Conservation (phyloP, 192 early-diverging fungal species). For the Podila verticillata region DNA sequence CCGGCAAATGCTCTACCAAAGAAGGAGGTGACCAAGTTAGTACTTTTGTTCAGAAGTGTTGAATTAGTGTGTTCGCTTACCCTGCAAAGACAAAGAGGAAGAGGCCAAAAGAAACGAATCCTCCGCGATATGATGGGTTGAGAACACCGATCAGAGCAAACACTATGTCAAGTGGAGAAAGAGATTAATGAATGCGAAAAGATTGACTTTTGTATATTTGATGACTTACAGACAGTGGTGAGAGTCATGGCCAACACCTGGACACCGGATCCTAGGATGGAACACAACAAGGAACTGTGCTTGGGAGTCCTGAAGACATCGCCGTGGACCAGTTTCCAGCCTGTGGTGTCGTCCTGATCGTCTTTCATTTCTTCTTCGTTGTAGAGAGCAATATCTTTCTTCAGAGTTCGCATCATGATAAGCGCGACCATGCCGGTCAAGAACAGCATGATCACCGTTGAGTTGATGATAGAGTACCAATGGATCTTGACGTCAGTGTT, state of each 20-base stretch:
- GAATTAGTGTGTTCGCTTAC: conserved; percentile 14
- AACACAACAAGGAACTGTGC: conserved; percentile 71
- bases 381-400: conserved; percentile 64
- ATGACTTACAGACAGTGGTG: conserved; percentile 55
- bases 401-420: conserved; percentile 73
- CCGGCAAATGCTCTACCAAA: conserved; percentile 60
- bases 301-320: conserved; percentile 80
- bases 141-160: conserved; percentile 67
- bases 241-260: conserved; percentile 70
- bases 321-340: conserved; percentile 84
- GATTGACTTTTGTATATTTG: no score
- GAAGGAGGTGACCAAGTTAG: no score
- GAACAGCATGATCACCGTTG: conserved; percentile 69
- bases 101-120: conserved; percentile 64
- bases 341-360: conserved; percentile 74
- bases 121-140: conserved; percentile 73
- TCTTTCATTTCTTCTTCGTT: conserved; percentile 64
- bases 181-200: no score
- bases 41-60: neutral
- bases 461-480: conserved; percentile 79
- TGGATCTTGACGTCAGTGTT: conserved; percentile 63
- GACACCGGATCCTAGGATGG: conserved; percentile 75
- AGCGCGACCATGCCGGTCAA: conserved; percentile 71
- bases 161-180: conserved; percentile 18
- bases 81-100: conserved; percentile 65